A percentile compares a stretch with the other conserved stretches of the same genome.
Evolutionary conservation across 305 asterid species (phyloP).

Genomic region (Solanum hybrid): DNA sequence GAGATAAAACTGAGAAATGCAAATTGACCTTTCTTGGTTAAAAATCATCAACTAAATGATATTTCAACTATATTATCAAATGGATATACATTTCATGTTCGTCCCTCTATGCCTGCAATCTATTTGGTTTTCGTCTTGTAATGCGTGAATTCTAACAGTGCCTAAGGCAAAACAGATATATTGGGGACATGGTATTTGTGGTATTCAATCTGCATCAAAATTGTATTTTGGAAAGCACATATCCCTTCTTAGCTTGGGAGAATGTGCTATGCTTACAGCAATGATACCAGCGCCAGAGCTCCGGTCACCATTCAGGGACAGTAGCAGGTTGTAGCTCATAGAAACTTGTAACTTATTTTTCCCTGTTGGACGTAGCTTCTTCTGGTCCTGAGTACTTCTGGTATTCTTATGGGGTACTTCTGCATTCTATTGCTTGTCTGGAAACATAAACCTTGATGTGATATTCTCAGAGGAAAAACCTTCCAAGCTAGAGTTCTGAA

Average conservation of each 20-base stretch:
- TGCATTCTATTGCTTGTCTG: background rate
- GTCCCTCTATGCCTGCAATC: background rate
- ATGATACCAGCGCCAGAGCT: slow-evolving; percentile 28
- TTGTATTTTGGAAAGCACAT: slow-evolving; percentile 25
- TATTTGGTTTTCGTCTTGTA: background rate
- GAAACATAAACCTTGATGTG: background rate
- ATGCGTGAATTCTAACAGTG: background rate
- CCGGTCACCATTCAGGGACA: slow-evolving; percentile 26
- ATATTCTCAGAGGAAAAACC: slow-evolving; percentile 19
- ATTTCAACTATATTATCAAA: background rate
- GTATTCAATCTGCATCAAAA: slow-evolving; percentile 21
- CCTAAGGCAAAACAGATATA: slow-evolving; percentile 12
- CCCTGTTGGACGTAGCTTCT: background rate
- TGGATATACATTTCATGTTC: background rate
- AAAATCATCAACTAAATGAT: background rate
- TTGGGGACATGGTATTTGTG: slow-evolving; percentile 32
- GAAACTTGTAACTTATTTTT: background rate
- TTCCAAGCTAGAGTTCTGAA: slow-evolving; percentile 29
- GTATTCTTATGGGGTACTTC: background rate
- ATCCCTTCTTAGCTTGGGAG: slow-evolving; percentile 22
- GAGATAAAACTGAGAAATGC: background rate
- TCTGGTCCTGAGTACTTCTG: background rate
- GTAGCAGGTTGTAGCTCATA: slow-evolving; percentile 14
- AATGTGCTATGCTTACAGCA: slow-evolving; percentile 26
- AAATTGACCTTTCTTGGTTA: background rate